A percentile compares a stretch with the other conserved stretches of the same genome.
Evolutionary conservation across 176 grass and related monocot species (phyloP).

Genomic region (Dendrocalamus sinicus): DNA sequence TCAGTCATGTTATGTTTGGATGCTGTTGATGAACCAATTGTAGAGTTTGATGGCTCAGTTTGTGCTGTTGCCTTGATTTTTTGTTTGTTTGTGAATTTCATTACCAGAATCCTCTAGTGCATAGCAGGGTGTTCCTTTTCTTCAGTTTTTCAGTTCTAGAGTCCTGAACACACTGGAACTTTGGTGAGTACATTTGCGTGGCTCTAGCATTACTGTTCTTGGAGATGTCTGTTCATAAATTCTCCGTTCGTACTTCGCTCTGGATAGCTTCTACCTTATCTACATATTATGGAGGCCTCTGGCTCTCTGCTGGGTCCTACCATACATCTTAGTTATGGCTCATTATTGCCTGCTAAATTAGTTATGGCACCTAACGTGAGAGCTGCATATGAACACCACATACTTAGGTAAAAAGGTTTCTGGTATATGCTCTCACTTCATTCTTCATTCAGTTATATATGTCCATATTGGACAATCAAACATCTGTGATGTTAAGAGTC

Average conservation of each 20-base stretch:
- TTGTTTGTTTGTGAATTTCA: neutral
- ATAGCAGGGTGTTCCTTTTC: neutral
- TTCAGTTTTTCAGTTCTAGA: neutral
- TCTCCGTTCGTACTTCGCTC: neutral
- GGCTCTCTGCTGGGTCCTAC: neutral
- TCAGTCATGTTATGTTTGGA: neutral
- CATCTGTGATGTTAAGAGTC: neutral
- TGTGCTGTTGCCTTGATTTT: neutral
- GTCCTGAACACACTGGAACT: neutral
- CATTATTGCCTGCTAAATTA: slow-evolving; percentile 27
- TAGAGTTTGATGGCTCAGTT: neutral
- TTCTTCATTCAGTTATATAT: slow-evolving; percentile 18
- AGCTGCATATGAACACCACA: slow-evolving; percentile 29
- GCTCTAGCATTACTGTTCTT: neutral
- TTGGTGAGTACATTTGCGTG: neutral
- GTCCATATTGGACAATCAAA: neutral
- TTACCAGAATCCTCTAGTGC: neutral
- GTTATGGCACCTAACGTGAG: slow-evolving; percentile 6
- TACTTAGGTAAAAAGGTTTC: slow-evolving; percentile 14
- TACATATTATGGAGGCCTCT: neutral
- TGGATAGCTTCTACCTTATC: neutral
- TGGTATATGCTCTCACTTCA: slow-evolving; percentile 5
- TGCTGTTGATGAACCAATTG: slow-evolving; percentile 9
- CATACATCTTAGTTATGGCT: neutral
- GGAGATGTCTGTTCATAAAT: neutral